Conservation (phyloP, 192 early-diverging fungal species). For the Pilobolus umbonatus region DNA sequence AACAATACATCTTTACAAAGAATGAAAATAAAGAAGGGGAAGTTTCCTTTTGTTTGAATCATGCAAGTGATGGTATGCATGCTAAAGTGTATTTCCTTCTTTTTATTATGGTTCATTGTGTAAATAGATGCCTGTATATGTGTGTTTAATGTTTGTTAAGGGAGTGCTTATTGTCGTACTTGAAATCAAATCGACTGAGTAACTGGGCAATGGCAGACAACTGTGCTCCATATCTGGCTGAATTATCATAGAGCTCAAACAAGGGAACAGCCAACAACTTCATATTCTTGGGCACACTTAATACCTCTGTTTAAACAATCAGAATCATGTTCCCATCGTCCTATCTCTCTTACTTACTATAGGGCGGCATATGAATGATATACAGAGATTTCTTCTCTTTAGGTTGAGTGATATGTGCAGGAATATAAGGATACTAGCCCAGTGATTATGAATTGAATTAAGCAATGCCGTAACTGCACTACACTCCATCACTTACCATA, state of each 20-base stretch:
- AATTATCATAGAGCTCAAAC: constrained; percentile 76
- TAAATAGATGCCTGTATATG: no score
- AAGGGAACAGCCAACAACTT: constrained; percentile 74
- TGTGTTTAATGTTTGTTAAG: background rate
- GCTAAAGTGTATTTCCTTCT: no score
- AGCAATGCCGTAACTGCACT: background rate
- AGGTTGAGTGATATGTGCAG: constrained; percentile 72
- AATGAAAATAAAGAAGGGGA: background rate
- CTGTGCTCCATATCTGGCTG: constrained; percentile 70
- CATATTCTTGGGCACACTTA: constrained; percentile 75
- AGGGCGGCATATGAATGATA: constrained; percentile 66
- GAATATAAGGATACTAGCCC: constrained; percentile 71
- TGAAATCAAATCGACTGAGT: constrained; percentile 50
- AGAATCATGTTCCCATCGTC: background rate
- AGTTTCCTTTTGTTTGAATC: no score
- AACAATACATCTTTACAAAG: background rate
- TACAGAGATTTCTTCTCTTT: constrained; percentile 75
- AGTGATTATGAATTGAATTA: background rate
- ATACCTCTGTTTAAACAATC: constrained; percentile 40
- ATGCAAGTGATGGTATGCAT: no score
- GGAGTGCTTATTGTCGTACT: constrained; percentile 17
- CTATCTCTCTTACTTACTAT: constrained; percentile 40
- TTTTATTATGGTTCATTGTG: no score
- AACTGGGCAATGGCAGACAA: constrained; percentile 61
- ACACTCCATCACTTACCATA: constrained; percentile 48